Conservation (phyloP, 2,329 filamentous ascomycete species). For the Stagonosporopsis cucurbitacearum region DNA sequence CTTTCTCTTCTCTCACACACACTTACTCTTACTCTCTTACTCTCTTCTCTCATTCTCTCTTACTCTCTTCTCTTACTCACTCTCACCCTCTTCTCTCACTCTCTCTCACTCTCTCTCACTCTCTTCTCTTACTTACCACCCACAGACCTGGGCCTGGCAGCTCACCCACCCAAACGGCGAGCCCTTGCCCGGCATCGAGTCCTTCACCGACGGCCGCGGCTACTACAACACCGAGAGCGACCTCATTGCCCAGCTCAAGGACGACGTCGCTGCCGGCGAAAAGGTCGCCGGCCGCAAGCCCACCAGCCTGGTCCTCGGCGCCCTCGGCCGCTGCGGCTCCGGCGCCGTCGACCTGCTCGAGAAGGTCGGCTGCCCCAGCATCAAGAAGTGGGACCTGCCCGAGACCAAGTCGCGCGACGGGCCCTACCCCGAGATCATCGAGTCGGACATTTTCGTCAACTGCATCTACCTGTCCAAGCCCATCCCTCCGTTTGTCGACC, state of each 20-base stretch:
- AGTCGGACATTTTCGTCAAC: constrained; percentile 61
- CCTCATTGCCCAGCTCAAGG: constrained; percentile 76
- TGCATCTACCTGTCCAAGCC: constrained; percentile 78
- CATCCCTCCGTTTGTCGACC: constrained; percentile 82
- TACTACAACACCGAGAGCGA: constrained; percentile 76
- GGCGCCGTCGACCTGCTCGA: constrained; percentile 83
- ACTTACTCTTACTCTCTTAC: no score
- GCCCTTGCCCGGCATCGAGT: constrained; percentile 69
- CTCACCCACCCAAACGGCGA: constrained; percentile 70
- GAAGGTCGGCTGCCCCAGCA: constrained; percentile 74
- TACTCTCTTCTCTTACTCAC: no score
- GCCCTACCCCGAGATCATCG: constrained; percentile 78
- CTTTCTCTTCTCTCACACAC: no score
- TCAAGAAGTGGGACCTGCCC: constrained; percentile 77
- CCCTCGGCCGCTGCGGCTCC: constrained; percentile 78
- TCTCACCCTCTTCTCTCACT: no score
- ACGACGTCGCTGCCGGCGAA: constrained; percentile 69
- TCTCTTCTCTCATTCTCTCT: no score
- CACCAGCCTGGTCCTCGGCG: constrained; percentile 80
- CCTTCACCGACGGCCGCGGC: constrained; percentile 55
- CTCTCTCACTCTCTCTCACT: no score
- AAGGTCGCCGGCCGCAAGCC: constrained; percentile 72
- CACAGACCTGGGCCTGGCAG: constrained; percentile 82
- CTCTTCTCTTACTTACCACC: no score
- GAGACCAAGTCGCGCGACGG: constrained; percentile 72